A percentile compares a stretch with the other conserved stretches of the same genome.
Evolutionary conservation across 345 rosid species (phyloP).

Genomic region (Citrus inodora): DNA sequence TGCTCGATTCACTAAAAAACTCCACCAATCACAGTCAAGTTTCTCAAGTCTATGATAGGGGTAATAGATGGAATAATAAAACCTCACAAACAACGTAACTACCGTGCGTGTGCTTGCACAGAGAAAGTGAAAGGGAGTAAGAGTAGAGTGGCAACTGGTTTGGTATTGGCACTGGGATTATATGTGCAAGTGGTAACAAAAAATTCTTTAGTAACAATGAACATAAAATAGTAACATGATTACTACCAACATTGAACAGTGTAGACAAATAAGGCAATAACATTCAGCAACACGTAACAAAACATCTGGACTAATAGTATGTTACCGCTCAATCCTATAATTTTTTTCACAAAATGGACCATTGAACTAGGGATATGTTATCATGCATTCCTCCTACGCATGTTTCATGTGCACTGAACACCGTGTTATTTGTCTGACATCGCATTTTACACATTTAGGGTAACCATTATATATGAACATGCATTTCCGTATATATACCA

Average conservation of each 20-base stretch:
- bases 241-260: neutral
- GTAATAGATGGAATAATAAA: neutral
- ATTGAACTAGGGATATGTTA: neutral
- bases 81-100: neutral
- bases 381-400: neutral
- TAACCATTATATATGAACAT: neutral
- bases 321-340: neutral
- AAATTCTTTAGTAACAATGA: neutral
- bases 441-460: neutral
- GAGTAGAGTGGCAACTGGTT: neutral
- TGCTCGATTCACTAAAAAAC: slow-evolving; percentile 8
- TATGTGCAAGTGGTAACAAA: neutral
- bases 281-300: neutral
- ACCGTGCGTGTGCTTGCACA: neutral
- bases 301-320: neutral
- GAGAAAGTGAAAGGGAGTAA: neutral
- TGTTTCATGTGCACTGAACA: neutral
- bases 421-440: neutral
- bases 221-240: neutral
- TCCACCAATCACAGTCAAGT: neutral
- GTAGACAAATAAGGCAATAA: neutral
- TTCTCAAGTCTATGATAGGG: neutral
- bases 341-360: neutral
- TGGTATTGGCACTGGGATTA: neutral
- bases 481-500: neutral